Base-by-base conservation (phyloP, 805 yeast genomes). In the Debaryomyces castellii region DNA sequence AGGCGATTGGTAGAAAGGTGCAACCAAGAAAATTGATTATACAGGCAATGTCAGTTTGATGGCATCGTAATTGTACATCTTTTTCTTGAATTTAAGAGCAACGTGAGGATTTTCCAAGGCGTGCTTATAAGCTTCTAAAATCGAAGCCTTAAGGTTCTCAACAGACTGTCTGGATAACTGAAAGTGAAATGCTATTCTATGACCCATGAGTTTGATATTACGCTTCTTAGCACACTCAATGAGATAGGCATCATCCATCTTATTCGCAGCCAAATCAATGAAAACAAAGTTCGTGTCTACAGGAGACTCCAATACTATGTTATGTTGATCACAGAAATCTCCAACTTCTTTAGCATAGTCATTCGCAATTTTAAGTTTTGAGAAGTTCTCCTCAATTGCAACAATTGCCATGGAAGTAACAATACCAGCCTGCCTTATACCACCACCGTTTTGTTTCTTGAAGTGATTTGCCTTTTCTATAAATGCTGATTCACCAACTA, bases 371-470 rank as follows among this genome's bases (percentile, higher is more conserved):
- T 60, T 58, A 58, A 83, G 72, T 45, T 81, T 76, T 25, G 80
- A 70, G 71, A 87, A 82, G 58, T 86, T 87, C 51, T 85, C 83
- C 44, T 87, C 83, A 44, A 91, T 73, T 21, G 96, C 95, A 42
- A 76, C 73, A n/a, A 74, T 63, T 3, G 96, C 97, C 87, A 91
- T 90, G 44, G 80, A 74, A 5, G 92, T 73, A 57, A 91, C 74
- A 66, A 88, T 68, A 46, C 97, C 97, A 32, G 86, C 75, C 69
- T 91, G 97, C 62, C 97, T 78, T 41, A 91, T 81, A 52, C 97
- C 97, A 55, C 97, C 97, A 60, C 97, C 97, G 52, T 81, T 80
- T 69, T 91, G 97, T 59, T 91, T 91, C 55, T 87, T 85, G 71
- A 90, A 86, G 67, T 90, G 96, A 62, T 82, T 84, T 35, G 94